These are phyloP conservation scores for Cicer judaicum DNA, from an alignment of 306 rosid species.

Conservation along the genomic window DNA sequence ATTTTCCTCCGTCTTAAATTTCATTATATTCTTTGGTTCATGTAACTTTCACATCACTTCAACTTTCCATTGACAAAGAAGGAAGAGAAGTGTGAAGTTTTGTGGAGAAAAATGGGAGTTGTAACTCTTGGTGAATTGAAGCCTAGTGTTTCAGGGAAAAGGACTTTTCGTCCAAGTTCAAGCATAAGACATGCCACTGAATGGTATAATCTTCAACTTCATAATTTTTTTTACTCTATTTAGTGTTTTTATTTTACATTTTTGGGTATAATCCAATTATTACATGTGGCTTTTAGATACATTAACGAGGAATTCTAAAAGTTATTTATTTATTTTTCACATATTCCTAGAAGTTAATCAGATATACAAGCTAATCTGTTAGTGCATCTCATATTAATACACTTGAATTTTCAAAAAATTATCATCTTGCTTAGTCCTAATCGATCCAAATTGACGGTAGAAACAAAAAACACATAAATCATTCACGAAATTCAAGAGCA, in stretches of 20 bases:
- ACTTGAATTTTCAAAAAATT: too few species aligned
- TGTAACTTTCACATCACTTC: conserved; percentile 59
- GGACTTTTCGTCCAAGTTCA: conserved; percentile 82
- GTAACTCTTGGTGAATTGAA: conserved; percentile 90
- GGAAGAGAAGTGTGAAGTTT: conserved; percentile 33
- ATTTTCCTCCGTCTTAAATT: conserved; percentile 59
- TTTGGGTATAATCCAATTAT: too few species aligned
- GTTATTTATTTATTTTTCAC: not conserved
- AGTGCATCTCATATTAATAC: too few species aligned
- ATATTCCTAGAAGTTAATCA: too few species aligned
- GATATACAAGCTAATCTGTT: too few species aligned
- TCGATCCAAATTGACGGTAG: too few species aligned
- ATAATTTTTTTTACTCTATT: not conserved
- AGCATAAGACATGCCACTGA: conserved; percentile 97
- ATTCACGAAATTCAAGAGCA: too few species aligned
- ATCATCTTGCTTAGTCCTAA: too few species aligned
- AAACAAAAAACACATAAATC: too few species aligned
- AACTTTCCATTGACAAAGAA: conserved; percentile 45
- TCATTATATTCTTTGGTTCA: conserved; percentile 63
- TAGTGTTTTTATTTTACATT: too few species aligned
- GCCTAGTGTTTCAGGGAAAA: conserved; percentile 94
- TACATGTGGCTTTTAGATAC: not conserved
- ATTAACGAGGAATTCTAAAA: not conserved
- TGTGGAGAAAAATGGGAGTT: conserved; percentile 70
- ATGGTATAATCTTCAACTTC: conserved; percentile 66